A percentile compares a stretch with the other conserved stretches of the same genome.
Evolutionary conservation across 768 basidiomycete genomes (phyloP).

Genomic region (Agrocybe chaxingu): DNA sequence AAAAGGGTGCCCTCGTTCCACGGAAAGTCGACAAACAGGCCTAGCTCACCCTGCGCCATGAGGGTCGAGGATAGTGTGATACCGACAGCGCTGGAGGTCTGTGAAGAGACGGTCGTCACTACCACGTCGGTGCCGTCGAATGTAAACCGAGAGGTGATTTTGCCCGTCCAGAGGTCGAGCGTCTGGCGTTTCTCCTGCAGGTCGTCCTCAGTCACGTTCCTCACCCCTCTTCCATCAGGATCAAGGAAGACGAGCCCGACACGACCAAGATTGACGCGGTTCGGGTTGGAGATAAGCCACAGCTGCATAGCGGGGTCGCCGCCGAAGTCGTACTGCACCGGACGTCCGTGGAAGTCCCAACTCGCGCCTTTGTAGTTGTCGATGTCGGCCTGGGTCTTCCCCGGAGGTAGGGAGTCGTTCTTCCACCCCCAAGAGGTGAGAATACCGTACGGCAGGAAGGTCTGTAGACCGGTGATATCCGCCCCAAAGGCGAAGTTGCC

Average conservation of each 20-base stretch:
- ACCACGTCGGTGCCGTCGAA: conserved; percentile 31
- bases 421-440: conserved; percentile 64
- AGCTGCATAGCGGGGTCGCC: conserved; percentile 31
- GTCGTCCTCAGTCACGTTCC: conserved; percentile 35
- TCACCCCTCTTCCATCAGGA: neutral
- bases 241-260: conserved; percentile 40
- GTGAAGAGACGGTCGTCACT: conserved; percentile 38
- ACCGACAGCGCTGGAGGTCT: conserved; percentile 36
- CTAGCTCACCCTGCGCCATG: conserved; percentile 34
- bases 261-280: conserved; percentile 52
- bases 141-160: conserved; percentile 41
- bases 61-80: conserved; percentile 38
- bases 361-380: conserved; percentile 45
- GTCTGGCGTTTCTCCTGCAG: conserved; percentile 34
- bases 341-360: conserved; percentile 48
- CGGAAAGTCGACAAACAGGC: conserved; percentile 55
- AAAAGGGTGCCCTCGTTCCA: conserved; percentile 62
- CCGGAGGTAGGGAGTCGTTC: conserved; percentile 49
- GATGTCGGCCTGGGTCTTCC: conserved; percentile 38
- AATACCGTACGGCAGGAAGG: conserved; percentile 50
- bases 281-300: conserved; percentile 58
- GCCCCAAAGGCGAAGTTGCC: conserved; percentile 61
- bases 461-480: conserved; percentile 58
- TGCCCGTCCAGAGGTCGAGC: conserved; percentile 57
- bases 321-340: conserved; percentile 41